phyloP scores from a whole-genome alignment of 768 basidiomycete genomes.

The Jaapia argillacea region DNA sequence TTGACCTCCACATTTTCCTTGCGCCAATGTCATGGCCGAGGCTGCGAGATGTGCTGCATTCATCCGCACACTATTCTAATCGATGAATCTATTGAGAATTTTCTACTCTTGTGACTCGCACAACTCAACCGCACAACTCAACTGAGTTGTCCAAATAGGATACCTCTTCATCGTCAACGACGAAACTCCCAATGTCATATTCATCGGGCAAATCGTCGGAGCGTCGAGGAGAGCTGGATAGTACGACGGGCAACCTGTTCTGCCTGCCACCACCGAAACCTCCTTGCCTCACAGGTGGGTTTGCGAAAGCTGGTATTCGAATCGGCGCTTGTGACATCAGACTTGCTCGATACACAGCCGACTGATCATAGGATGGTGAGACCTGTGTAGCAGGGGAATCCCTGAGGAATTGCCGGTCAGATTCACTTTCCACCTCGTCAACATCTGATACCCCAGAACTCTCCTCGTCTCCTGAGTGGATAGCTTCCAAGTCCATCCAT shows the following conservation, averaged over 20 bases:
- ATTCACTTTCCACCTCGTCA: constrained; percentile 47
- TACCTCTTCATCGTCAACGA: constrained; percentile 72
- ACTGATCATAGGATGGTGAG: constrained; percentile 67
- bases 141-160: constrained; percentile 24
- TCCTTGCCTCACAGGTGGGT: constrained; percentile 35
- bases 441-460: constrained; percentile 54
- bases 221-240: constrained; percentile 55
- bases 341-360: constrained; percentile 56
- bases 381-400: constrained; percentile 57
- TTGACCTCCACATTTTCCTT: too few relatives aligned
- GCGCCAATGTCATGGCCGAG: too few relatives aligned
- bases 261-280: constrained; percentile 20
- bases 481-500: constrained; percentile 60
- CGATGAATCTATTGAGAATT: too few relatives aligned
- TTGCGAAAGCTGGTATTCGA: constrained; percentile 43
- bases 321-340: constrained; percentile 59
- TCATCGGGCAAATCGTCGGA: constrained; percentile 45
- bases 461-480: constrained; percentile 73
- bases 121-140: too few relatives aligned
- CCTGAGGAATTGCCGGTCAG: constrained; percentile 57
- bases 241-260: constrained; percentile 22
- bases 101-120: too few relatives aligned
- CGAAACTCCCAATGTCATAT: constrained; percentile 69
- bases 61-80: too few relatives aligned
- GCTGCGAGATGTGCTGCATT: too few relatives aligned